Percentiles rank a stretch among this genome's conserved stretches.
These are phyloP conservation scores for Uronychia setigera DNA, from an alignment of 73 alveolate genomes.

Conservation along the genomic window DNA sequence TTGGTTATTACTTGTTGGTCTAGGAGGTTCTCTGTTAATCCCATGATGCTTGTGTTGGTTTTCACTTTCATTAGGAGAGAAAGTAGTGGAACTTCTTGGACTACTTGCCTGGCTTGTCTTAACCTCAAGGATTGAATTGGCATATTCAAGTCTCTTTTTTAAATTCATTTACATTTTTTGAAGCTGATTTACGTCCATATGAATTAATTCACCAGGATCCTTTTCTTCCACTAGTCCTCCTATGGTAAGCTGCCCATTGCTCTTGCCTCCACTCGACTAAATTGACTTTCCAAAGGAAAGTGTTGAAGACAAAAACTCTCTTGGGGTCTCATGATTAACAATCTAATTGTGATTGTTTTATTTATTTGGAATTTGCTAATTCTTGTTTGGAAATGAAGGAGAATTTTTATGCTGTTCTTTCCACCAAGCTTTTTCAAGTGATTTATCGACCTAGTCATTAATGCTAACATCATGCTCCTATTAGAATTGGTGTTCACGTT, in stretches of 20 bases:
- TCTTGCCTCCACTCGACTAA: background rate
- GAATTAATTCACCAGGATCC: background rate
- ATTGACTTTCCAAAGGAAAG: slow-evolving; percentile 2
- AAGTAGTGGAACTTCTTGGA: too few relatives aligned
- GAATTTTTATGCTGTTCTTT: background rate
- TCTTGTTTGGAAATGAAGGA: background rate
- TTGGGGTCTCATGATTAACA: background rate
- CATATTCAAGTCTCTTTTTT: background rate
- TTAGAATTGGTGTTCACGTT: too few relatives aligned
- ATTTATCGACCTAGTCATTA: slow-evolving; percentile 18
- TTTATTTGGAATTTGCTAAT: background rate
- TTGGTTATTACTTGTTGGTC: too few relatives aligned
- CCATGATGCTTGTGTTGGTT: too few relatives aligned
- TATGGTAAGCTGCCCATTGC: background rate
- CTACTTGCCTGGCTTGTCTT: too few relatives aligned
- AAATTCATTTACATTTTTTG: background rate
- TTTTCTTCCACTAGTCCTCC: background rate
- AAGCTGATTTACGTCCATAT: background rate
- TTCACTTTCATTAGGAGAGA: too few relatives aligned
- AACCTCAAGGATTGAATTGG: background rate
- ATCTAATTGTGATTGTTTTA: background rate
- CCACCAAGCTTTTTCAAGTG: slow-evolving; percentile 49
- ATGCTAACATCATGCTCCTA: too few relatives aligned
- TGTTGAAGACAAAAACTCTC: background rate
- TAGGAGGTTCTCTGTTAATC: too few relatives aligned